Evolutionary conservation across 495 filamentous ascomycete species (phyloP), one percentile per base, ranked within the genome.

Genomic region (Tricharina praecox): DNA sequence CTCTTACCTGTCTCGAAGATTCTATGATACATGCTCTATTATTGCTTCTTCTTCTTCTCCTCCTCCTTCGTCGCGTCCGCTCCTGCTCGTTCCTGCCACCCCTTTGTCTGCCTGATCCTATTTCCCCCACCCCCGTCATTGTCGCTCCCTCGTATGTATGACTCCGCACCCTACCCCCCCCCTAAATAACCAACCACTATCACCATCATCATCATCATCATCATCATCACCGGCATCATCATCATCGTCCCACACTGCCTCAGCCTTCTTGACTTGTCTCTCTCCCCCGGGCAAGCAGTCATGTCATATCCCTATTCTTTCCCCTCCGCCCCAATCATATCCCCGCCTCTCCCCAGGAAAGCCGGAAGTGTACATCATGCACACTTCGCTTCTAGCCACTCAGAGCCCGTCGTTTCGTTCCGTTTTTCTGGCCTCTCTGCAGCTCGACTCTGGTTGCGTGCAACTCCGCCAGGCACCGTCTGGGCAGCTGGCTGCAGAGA

Each of bases 351-450:
- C n/a, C n/a, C n/a, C n/a, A n/a, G n/a, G 28, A 32, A 20, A 20
- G 21, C 20, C 40, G 40, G 40, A 23, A 43, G 20, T 43, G 40
- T 43, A 11, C 40, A 43, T 43, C 10, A 43, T 43, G 40, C 40
- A 43, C 11, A 3, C 21, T 26, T 26, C 20, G 15, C 20, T 1
- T 16, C 15, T 13, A 11, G 18, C 40, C 40, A 43, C 40, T 43
- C 40, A 43, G 24, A 15, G 15, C 28, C 33, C 11, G 4, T 43
- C 25, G 5, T 45, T 45, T 34, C 4, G 15, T 2, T 19, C 2
- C n/a, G 18, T n/a, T 46, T 46, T 46, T 33, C n/a, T 46, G 25
- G 39, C 39, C 39, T 23, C 36, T 40, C 37, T n/a, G 11, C 21
- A 18, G 10, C 28, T 44, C 23, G 7, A 15, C 8, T 44, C 13